phyloP scores from a whole-genome alignment of 345 rosid genomes.

The Pseudoturritis turrita region DNA sequence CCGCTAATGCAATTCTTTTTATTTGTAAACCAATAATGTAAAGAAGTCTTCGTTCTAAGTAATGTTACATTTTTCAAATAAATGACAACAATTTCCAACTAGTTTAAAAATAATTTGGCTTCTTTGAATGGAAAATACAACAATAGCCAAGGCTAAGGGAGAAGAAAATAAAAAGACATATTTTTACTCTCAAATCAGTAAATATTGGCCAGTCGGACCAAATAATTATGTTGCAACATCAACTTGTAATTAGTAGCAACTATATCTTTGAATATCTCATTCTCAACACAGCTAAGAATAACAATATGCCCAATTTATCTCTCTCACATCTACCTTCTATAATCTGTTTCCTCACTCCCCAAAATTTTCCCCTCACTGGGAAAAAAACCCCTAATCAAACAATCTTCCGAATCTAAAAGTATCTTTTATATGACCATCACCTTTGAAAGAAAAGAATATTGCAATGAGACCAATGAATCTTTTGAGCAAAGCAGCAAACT shows the following conservation, averaged over 20 bases:
- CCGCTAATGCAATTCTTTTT: no score
- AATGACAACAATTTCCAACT: no score
- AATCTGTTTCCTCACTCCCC: neutral
- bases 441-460: neutral
- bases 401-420: neutral
- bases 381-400: neutral
- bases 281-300: neutral
- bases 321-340: neutral
- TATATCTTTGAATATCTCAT: neutral
- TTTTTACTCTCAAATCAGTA: no score
- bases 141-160: neutral
- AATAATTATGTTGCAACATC: neutral
- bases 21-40: no score
- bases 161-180: no score
- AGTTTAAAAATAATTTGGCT: no score
- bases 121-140: no score
- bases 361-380: neutral
- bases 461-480: constrained; percentile 7
- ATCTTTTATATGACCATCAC: neutral
- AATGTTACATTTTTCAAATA: no score
- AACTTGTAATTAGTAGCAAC: neutral
- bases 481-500: constrained; percentile 11
- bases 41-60: no score
- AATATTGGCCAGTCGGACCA: neutral
- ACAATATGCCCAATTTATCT: neutral